A percentile compares a stretch with the other conserved stretches of the same genome.
These are phyloP conservation scores for Inga leiocalycina DNA, from an alignment of 306 rosid species.

Conservation along the genomic window DNA sequence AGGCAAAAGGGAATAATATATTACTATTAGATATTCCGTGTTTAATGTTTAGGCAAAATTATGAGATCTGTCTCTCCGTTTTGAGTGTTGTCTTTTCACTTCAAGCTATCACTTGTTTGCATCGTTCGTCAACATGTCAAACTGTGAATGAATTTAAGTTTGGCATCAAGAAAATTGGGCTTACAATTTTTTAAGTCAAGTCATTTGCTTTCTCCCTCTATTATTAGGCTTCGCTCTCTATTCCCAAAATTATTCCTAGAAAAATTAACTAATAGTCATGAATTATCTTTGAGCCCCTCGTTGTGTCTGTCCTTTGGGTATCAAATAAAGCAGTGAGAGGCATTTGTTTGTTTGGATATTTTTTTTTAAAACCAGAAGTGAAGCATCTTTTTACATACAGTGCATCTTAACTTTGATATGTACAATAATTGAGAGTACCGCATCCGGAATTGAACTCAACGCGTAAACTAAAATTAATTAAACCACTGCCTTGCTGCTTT, in stretches of 20 bases:
- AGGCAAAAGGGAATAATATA: neutral
- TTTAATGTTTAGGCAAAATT: neutral
- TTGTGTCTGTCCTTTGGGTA: neutral
- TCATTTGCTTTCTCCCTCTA: neutral
- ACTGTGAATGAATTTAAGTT: too few species aligned
- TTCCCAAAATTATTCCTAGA: neutral
- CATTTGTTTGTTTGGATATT: too few species aligned
- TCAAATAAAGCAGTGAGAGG: neutral
- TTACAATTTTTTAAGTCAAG: too few species aligned
- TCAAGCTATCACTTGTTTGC: too few species aligned
- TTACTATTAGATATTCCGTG: too few species aligned
- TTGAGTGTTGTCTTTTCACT: too few species aligned
- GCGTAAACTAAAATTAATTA: too few species aligned
- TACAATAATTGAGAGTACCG: neutral
- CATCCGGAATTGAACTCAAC: neutral
- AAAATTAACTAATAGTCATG: neutral
- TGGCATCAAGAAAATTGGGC: neutral
- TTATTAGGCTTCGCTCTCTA: neutral
- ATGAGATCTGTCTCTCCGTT: neutral
- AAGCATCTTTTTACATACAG: neutral
- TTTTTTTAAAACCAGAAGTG: neutral
- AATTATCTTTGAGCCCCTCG: neutral
- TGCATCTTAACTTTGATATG: neutral
- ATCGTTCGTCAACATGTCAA: too few species aligned
- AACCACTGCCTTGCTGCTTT: too few species aligned